phyloP scores from a whole-genome alignment of 2,329 filamentous ascomycete species.

The Thermothelomyces thermophilus region DNA sequence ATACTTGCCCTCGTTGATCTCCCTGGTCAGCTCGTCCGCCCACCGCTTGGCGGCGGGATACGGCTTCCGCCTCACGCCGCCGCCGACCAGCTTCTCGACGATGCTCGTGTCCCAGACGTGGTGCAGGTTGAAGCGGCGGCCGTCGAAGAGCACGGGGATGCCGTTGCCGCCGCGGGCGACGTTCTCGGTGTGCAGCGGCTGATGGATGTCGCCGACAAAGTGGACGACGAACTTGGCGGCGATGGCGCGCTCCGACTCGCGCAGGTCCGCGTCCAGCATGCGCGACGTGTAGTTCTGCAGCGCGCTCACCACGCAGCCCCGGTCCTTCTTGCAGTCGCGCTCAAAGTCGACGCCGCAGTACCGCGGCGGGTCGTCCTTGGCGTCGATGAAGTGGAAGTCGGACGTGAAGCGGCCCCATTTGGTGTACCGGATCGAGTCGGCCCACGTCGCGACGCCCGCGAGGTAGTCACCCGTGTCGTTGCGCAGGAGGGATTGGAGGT shows the following conservation, averaged over 20 bases:
- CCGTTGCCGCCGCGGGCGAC: slow-evolving; percentile 61
- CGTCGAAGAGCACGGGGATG: slow-evolving; percentile 57
- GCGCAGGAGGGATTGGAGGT: slow-evolving; percentile 52
- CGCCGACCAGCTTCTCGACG: slow-evolving; percentile 55
- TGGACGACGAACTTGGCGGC: slow-evolving; percentile 62
- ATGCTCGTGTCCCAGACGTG: slow-evolving; percentile 69
- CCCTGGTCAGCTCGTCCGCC: slow-evolving; percentile 48
- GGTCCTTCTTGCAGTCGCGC: slow-evolving; percentile 53
- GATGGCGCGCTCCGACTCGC: slow-evolving; percentile 43
- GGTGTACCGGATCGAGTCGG: slow-evolving; percentile 59
- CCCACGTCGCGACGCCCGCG: slow-evolving; percentile 59
- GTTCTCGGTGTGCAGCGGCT: slow-evolving; percentile 61
- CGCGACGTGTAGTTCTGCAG: slow-evolving; percentile 55
- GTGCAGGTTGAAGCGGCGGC: slow-evolving; percentile 56
- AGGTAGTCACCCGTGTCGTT: slow-evolving; percentile 52
- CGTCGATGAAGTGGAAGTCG: slow-evolving; percentile 64
- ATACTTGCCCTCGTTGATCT: slow-evolving; percentile 53
- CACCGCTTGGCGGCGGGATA: slow-evolving; percentile 47
- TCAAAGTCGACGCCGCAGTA: slow-evolving; percentile 51
- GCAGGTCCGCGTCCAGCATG: slow-evolving; percentile 41
- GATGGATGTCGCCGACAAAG: slow-evolving; percentile 65
- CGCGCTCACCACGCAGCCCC: slow-evolving; percentile 56
- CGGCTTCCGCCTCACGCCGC: slow-evolving; percentile 38
- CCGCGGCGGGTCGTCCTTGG: slow-evolving; percentile 54
- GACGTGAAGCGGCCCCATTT: slow-evolving; percentile 55